Conservation (phyloP, 164 flowering plant species). For the Aristolochia californica region DNA sequence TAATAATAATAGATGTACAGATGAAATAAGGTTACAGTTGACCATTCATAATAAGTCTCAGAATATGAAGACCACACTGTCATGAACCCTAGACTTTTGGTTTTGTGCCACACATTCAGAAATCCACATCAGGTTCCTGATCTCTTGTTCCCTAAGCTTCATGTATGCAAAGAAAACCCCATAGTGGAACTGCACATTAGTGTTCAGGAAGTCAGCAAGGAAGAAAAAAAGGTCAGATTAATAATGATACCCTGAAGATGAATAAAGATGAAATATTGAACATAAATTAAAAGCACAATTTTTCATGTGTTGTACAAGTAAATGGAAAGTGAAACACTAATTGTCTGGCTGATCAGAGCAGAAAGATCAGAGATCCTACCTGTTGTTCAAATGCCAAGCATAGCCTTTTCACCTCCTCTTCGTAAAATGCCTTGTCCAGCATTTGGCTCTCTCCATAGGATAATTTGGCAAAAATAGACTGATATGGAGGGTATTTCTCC, state of each 20-base stretch:
- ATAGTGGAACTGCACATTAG: conserved; percentile 74
- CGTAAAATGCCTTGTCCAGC: conserved; percentile 99
- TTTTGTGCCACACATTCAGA: conserved; percentile 99
- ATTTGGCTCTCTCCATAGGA: conserved; percentile 98
- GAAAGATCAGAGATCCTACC: conserved; percentile 25
- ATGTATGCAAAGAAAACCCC: conserved; percentile 95
- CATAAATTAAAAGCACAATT: background rate
- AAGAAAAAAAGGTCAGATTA: background rate
- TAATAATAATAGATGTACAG: conserved; percentile 11
- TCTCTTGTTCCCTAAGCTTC: conserved; percentile 98
- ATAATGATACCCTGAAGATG: background rate
- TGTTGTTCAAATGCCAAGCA: conserved; percentile 96
- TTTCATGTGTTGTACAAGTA: background rate
- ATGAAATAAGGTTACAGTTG: background rate
- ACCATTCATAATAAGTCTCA: conserved; percentile 18
- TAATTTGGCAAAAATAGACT: conserved; percentile 76
- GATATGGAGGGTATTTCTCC: conserved; percentile 99
- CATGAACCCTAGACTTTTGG: conserved; percentile 96
- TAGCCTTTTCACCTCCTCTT: conserved; percentile 96
- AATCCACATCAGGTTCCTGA: conserved; percentile 99
- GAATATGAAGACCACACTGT: conserved; percentile 95
- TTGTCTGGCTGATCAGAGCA: background rate
- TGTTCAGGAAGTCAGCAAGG: background rate
- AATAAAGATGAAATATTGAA: background rate
- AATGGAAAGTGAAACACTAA: background rate